phyloP scores from a whole-genome alignment of 257 asterid genomes.

The Handroanthus guayacan region DNA sequence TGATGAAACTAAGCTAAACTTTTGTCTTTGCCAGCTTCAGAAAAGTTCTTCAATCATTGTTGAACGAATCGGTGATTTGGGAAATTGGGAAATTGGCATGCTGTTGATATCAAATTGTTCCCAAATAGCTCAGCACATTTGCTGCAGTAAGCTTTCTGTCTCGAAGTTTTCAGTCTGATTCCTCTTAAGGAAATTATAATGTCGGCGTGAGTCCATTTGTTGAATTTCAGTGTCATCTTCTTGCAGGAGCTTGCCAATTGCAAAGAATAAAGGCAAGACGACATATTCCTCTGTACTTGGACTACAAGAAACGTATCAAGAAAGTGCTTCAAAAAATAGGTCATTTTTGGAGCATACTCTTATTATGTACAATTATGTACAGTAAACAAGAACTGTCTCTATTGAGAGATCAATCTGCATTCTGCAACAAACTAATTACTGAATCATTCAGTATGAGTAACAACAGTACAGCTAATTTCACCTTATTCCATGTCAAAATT shows the following conservation, averaged over 20 bases:
- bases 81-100: slow-evolving; percentile 17
- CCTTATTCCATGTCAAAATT: slow-evolving; percentile 18
- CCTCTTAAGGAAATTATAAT: background rate
- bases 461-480: too few species aligned
- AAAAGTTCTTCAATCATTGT: slow-evolving; percentile 10
- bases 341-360: background rate
- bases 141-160: slow-evolving; percentile 35
- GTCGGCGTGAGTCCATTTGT: background rate
- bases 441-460: background rate
- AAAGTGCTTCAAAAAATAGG: too few species aligned
- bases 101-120: slow-evolving; percentile 29
- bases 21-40: slow-evolving; percentile 22
- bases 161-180: background rate
- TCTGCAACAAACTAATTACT: background rate
- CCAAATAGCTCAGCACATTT: slow-evolving; percentile 2
- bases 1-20: slow-evolving; percentile 3
- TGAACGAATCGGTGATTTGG: slow-evolving; percentile 17
- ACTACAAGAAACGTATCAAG: too few species aligned
- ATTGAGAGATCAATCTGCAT: too few species aligned
- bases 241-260: slow-evolving; percentile 18
- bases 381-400: background rate
- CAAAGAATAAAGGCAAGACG: background rate
- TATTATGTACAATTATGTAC: background rate
- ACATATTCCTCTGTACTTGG: background rate
- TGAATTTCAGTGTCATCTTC: slow-evolving; percentile 22